Evolutionary conservation across 75 land plant genomes (phyloP).

Genomic region (Selaginella tamariscina): DNA sequence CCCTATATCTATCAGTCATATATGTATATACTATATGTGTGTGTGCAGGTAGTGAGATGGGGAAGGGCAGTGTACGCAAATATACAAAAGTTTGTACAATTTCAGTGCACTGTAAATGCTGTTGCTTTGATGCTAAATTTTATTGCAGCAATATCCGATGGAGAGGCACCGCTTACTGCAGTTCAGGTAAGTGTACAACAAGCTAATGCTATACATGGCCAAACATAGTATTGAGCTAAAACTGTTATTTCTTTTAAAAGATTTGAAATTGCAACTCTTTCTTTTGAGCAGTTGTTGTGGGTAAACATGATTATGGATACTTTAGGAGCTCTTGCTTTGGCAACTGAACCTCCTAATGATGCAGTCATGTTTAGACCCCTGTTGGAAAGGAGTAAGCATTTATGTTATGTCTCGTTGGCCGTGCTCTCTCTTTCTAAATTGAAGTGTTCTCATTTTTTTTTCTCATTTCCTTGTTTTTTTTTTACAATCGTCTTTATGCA

Average conservation of each 20-base stretch:
- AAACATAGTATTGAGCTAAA: background rate
- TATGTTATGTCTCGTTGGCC: too few relatives aligned
- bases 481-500: too few relatives aligned
- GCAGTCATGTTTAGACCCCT: slow-evolving; percentile 69
- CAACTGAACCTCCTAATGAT: slow-evolving; percentile 96
- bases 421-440: background rate
- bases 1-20: too few relatives aligned
- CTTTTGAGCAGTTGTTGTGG: slow-evolving; percentile 76
- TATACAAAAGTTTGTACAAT: slow-evolving; percentile 95
- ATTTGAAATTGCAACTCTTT: too few relatives aligned
- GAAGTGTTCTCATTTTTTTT: background rate
- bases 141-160: slow-evolving; percentile 69
- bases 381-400: slow-evolving; percentile 53
- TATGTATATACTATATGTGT: background rate
- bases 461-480: background rate
- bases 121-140: slow-evolving; percentile 86
- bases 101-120: slow-evolving; percentile 90
- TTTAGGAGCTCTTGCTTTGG: slow-evolving; percentile 95
- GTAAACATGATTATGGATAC: slow-evolving; percentile 99
- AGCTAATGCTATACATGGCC: background rate
- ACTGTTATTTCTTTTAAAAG: too few relatives aligned
- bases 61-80: slow-evolving; percentile 94
- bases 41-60: slow-evolving; percentile 80
- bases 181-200: slow-evolving; percentile 68
- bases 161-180: slow-evolving; percentile 76